These are phyloP conservation scores for Xylaria curta DNA, from an alignment of 495 filamentous ascomycete genomes.

Conservation along the genomic window DNA sequence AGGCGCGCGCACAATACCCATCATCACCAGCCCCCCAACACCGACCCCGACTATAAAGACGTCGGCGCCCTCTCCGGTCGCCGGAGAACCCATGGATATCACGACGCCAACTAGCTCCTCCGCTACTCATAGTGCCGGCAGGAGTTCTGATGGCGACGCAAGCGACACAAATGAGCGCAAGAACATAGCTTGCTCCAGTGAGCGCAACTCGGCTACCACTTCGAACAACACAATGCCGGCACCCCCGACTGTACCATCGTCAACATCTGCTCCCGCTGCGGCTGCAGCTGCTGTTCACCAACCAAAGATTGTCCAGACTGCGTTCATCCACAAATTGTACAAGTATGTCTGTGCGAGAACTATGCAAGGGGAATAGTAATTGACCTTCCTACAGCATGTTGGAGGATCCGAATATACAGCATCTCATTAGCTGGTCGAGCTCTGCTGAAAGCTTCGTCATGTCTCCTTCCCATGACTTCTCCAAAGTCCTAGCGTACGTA, in stretches of 20 bases:
- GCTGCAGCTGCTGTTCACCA: conserved; percentile 89
- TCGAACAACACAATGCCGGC: conserved; percentile 35
- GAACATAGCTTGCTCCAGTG: conserved; percentile 36
- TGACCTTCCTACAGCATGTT: conserved; percentile 78
- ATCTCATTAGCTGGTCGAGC: conserved; percentile 93
- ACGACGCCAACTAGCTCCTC: conserved; percentile 54
- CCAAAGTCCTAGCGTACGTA: conserved; percentile 94
- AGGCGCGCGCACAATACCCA: conserved; percentile 55
- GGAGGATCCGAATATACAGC: conserved; percentile 89
- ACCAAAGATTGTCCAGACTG: conserved; percentile 97
- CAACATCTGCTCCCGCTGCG: conserved; percentile 53
- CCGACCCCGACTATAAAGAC: conserved; percentile 54
- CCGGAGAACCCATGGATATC: conserved; percentile 60
- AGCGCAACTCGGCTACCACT: conserved; percentile 35
- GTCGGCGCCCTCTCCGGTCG: conserved; percentile 54
- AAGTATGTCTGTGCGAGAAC: conserved; percentile 67
- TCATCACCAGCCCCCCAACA: conserved; percentile 44
- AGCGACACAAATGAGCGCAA: conserved; percentile 46
- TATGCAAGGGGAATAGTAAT: conserved; percentile 29
- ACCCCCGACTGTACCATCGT: conserved; percentile 22
- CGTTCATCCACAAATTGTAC: conserved; percentile 99
- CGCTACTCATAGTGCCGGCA: conserved; percentile 49
- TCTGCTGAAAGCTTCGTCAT: conserved; percentile 98
- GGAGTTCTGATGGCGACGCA: conserved; percentile 53
- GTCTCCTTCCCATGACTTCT: conserved; percentile 96